Conservation (phyloP, 371 early-diverging fungal species). For the Syncephalastrum contaminatum region DNA sequence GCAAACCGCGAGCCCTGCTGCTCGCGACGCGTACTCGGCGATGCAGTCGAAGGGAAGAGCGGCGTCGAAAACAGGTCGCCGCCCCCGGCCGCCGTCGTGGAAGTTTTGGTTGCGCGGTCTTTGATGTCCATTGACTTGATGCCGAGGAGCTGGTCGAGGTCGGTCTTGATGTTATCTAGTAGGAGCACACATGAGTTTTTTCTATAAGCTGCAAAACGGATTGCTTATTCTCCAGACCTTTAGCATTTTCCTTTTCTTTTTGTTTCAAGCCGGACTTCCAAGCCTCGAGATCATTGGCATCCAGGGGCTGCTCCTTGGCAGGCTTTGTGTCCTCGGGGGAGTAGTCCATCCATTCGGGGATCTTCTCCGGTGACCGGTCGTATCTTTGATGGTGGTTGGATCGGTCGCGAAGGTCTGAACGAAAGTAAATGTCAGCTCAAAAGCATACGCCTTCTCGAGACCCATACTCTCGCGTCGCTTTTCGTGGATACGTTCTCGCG, state of each 20-base stretch:
- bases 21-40: conserved; percentile 23
- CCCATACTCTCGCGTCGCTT: conserved; percentile 19
- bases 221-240: background rate
- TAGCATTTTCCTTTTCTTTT: conserved; percentile 34
- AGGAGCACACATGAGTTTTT: background rate
- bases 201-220: background rate
- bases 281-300: conserved; percentile 58
- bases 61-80: conserved; percentile 8
- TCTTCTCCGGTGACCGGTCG: conserved; percentile 25
- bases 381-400: conserved; percentile 2
- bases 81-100: conserved; percentile 3
- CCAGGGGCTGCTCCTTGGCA: conserved; percentile 36
- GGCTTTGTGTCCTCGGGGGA: conserved; percentile 44
- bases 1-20: conserved; percentile 62
- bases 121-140: conserved; percentile 14
- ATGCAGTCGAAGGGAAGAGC: conserved; percentile 9
- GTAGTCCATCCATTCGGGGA: conserved; percentile 72
- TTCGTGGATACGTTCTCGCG: no score
- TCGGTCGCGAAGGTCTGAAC: conserved; percentile 1
- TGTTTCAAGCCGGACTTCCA: conserved; percentile 69
- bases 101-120: no score
- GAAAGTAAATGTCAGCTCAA: background rate
- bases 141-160: conserved; percentile 10
- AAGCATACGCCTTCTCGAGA: background rate
- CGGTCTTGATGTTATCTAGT: background rate